Base-by-base conservation (phyloP, 306 rosid genomes). In the Prunus mira region DNA sequence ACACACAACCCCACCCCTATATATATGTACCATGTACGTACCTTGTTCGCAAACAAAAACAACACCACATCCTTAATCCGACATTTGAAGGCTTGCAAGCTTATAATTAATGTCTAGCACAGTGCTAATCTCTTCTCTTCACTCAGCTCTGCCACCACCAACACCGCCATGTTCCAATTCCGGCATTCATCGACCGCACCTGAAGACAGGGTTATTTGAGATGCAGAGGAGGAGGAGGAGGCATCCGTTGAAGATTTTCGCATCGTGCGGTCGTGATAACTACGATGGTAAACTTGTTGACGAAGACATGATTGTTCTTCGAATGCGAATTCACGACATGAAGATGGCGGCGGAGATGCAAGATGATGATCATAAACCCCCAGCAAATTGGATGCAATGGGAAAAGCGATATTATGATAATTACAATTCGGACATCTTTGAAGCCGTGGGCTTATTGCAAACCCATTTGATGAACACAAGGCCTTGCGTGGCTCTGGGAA, bases 211-310 rank as follows among this genome's bases (percentile, higher is more conserved):
- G 5, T 65, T 74, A 56, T 20, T 73, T 24, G 30, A 15, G 62
- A 45, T 30, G 58, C 66, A 7, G 9, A 38, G 2, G 17, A 41
- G 25, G 32, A 34, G 47, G 66, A 34, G 41, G 41, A 6, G 41
- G 41, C 20, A n/a, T 3, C 28, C 70, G 47, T 9, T 64, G 14
- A 67, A 43, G 12, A 69, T 79, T 63, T 45, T 9, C 34, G 89
- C 89, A 15, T 81, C 84, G 9, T 76, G 60, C 1, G 89, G 85
- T 76, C 71, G 78, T 14, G 82, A 81, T 60, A 80, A 63, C 4
- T 78, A 87, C 25, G 73, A 81, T 51, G 89, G 93, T 12, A 87
- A 80, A 73, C 76, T 82, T 45, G 93, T 87, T 43, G 93, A 87
- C 38, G 84, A 83, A 65, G 82, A 66, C 83, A 89, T 89, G 91